Evolutionary conservation across 2,329 filamentous ascomycete genomes (phyloP), one percentile per base, ranked within the genome.

Genomic region (Fusarium brachygibbosum): DNA sequence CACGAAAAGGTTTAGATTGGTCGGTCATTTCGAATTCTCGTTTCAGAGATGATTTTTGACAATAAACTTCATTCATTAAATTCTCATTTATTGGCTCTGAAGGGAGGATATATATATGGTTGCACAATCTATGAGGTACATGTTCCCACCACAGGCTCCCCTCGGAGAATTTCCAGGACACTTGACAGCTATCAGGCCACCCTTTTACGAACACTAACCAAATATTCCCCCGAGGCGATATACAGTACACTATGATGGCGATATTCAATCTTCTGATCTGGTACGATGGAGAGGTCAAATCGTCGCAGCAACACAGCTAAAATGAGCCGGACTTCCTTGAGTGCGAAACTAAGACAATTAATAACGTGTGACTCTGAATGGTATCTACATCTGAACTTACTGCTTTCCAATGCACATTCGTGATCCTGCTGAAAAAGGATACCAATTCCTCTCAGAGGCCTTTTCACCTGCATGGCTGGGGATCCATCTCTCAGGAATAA

Each of bases 361-460:
- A 23, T 5, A 19, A 11, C 8, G 0, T 2, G 4, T 12, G 9
- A 5, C 9, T 11, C 2, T 19, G 10, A 25, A 4, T 19, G 10
- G n/a, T 13, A 1, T 2, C 14, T 5, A 0, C 10, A 6, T 25
- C 23, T 14, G n/a, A 5, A 6, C 48, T 29, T 29, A 51, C 48
- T 51, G 34, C 10, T 51, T 51, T n/a, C 48, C 48, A 38, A 38
- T 51, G n/a, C 48, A 51, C 16, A 51, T 28, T 38, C 48, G 17
- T 19, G 48, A 51, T 14, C 48, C 48, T 19, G 48, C 48, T 21
- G 48, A 51, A 14, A 51, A 51, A 0, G 48, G 34, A 37, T 51
- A 51, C 48, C 48, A 51, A 19, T 51, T 21, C 23, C 13, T 51
- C 16, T 50, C 34, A 0, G 34, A 11, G 1, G 23, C 17, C 7